Base-by-base conservation (phyloP, 441 rosid species). In the Populus hybrid region DNA sequence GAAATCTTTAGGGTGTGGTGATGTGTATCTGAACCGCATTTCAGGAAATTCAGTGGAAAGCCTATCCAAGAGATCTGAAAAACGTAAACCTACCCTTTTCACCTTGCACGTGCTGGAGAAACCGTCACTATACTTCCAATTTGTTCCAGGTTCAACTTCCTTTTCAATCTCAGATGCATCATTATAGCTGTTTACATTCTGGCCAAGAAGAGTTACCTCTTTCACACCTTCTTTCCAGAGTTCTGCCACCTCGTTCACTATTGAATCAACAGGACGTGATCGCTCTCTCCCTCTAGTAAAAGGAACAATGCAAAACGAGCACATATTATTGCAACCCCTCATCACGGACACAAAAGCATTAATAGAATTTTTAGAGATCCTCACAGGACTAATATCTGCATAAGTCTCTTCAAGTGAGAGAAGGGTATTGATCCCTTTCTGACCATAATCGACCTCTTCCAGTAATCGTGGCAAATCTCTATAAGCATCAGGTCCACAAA, bases 311-410 rank as follows among this genome's bases (percentile, higher is more conserved):
- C 98, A 95, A 84, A 95, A 95, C 0, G 98, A 91, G 66, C 99
- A 95, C 99, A 93, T 95, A 81, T 95, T 95, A 81, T 95, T 95
- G 83, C 99, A 95, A 21, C 99, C 99, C 80, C 98, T 86, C 99
- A 95, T 93, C 67, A 93, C 90, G 0, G 98, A 95, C 64, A 93
- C 97, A 83, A 95, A 95, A 78, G 99, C 98, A 2, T 88, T 87
- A 9, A 92, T 81, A 0, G 95, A 80, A 69, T 86, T 93, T 75
- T 93, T 85, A 0, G 94, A 87, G 76, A 95, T 87, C 72, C 96
- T 76, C 53, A 95, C 96, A 4, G 97, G 98, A 64, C 83, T 81
- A 28, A 95, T 88, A 86, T 95, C 99, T 0, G 98, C 99, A 66
- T 95, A 95, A 34, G 97, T 95, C 88, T 95, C 97, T 87, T 95